Conservation (phyloP, 495 filamentous ascomycete genomes). For the Tuber umbilicatum region DNA sequence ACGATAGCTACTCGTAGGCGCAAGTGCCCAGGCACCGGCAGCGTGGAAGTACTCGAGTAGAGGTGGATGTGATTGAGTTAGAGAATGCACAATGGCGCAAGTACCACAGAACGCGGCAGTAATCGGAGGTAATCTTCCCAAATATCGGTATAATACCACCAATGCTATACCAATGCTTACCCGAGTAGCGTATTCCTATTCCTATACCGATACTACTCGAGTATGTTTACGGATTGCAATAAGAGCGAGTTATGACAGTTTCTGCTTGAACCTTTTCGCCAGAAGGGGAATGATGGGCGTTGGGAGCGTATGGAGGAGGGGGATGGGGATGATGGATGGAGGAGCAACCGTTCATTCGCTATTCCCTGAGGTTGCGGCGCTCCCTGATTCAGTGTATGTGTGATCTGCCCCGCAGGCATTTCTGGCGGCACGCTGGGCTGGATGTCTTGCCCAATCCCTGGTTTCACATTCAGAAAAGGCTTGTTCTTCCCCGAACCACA, state of each 20-base stretch:
- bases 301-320: not conserved
- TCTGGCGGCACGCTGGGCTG: slow-evolving; percentile 15
- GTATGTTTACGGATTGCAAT: not conserved
- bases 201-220: too few species aligned
- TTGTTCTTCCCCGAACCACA: slow-evolving; percentile 25
- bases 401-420: slow-evolving; percentile 12
- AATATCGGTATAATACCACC: not conserved
- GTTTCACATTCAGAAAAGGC: slow-evolving; percentile 30
- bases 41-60: not conserved
- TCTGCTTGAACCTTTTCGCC: not conserved
- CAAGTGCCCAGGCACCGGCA: too few species aligned
- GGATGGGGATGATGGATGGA: not conserved
- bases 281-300: not conserved
- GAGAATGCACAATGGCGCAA: not conserved
- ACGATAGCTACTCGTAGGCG: too few species aligned
- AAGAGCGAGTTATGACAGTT: not conserved
- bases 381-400: slow-evolving; percentile 18
- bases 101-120: not conserved
- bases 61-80: not conserved
- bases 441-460: slow-evolving; percentile 19
- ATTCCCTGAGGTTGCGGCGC: slow-evolving; percentile 1
- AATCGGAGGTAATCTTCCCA: not conserved
- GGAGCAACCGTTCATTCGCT: not conserved
- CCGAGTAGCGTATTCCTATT: not conserved
- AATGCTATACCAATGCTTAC: not conserved